phyloP scores from a whole-genome alignment of 169 alveolate species.

The Babesia bovis region DNA sequence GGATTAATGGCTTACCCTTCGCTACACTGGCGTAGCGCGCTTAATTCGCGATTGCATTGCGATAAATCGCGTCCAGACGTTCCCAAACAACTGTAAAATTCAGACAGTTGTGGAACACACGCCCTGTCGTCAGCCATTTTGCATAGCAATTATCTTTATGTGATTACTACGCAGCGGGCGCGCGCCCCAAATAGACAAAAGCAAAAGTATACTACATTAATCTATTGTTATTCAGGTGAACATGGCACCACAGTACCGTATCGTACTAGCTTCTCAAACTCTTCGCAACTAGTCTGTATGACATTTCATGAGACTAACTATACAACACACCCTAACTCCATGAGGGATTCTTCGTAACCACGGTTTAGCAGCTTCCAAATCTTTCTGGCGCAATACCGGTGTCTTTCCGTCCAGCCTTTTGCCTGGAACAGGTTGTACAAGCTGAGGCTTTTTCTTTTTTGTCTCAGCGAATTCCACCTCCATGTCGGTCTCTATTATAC shows the following conservation, averaged over 20 bases:
- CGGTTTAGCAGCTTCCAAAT: conserved; percentile 38
- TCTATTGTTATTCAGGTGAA: conserved; percentile 54
- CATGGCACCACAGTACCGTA: conserved; percentile 75
- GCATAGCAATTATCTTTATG: not conserved
- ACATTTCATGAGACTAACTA: not conserved
- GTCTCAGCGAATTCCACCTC: conserved; percentile 89
- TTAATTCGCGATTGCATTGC: conserved; percentile 40
- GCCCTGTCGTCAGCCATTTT: conserved; percentile 41
- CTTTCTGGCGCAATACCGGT: conserved; percentile 12
- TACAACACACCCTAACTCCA: conserved; percentile 71
- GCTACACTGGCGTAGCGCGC: conserved; percentile 55
- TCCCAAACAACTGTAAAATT: conserved; percentile 58
- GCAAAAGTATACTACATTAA: conserved; percentile 1
- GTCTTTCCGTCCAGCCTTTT: conserved; percentile 61
- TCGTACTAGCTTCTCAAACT: conserved; percentile 74
- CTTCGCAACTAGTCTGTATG: conserved; percentile 72
- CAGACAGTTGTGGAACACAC: conserved; percentile 45
- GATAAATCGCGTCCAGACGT: conserved; percentile 56
- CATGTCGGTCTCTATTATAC: conserved; percentile 92
- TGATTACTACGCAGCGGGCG: not conserved
- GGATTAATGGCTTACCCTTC: conserved; percentile 14
- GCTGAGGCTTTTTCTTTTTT: conserved; percentile 16
- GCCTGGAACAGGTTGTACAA: conserved; percentile 13
- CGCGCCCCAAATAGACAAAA: not conserved
- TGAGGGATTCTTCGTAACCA: conserved; percentile 73